These are phyloP conservation scores for Plasmodium vinckei DNA, from an alignment of 169 alveolate genomes.

Conservation along the genomic window DNA sequence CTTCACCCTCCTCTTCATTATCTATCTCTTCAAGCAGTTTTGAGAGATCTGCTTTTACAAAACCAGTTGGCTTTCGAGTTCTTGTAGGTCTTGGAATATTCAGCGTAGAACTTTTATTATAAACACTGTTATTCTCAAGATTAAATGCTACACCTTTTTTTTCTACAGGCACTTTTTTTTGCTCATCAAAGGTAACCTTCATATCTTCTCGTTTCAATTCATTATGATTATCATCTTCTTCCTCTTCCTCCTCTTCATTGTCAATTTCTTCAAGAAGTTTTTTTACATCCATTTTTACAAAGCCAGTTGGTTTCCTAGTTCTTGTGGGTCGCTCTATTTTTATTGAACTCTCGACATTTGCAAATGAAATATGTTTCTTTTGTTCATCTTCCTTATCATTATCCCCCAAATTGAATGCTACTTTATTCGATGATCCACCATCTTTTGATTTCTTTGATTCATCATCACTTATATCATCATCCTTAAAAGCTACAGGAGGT, in stretches of 20 bases:
- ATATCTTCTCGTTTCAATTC: neutral
- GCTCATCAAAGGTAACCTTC: conserved; percentile 3
- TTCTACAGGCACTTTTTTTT: neutral
- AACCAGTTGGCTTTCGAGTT: conserved; percentile 41
- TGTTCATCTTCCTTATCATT: conserved; percentile 3
- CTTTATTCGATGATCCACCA: too few species aligned
- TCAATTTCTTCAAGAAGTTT: conserved; percentile 44
- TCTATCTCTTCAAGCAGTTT: conserved; percentile 45
- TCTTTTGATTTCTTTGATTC: neutral
- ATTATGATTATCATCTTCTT: neutral
- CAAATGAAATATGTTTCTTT: conserved; percentile 19
- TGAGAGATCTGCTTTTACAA: conserved; percentile 39
- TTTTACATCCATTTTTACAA: conserved; percentile 54
- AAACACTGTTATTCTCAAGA: conserved; percentile 4
- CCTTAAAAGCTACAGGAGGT: conserved; percentile 56
- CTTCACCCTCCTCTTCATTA: conserved; percentile 9
- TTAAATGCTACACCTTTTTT: conserved; percentile 18
- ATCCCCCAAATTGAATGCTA: neutral
- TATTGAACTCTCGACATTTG: conserved; percentile 2
- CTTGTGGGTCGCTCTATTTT: conserved; percentile 13
- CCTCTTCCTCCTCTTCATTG: conserved; percentile 6
- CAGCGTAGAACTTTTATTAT: neutral
- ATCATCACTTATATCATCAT: conserved; percentile 19
- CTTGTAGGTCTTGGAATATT: conserved; percentile 35
- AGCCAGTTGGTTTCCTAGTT: conserved; percentile 47